These are phyloP conservation scores for Fistulifera pelliculosa DNA, from an alignment of 108 stramenopile genomes.

Conservation along the genomic window DNA sequence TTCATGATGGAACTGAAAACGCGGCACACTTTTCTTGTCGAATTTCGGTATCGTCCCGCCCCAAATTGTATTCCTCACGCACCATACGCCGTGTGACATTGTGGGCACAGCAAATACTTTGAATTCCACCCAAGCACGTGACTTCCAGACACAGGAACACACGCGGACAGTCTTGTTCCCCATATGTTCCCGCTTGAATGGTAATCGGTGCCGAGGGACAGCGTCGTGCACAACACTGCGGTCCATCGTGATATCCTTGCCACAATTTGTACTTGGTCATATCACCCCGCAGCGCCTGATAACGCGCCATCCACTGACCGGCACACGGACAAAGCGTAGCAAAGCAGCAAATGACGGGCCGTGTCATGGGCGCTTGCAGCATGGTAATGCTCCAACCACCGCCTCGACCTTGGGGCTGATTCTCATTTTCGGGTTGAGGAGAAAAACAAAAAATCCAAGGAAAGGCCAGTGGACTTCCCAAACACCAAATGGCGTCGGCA, in stretches of 20 bases:
- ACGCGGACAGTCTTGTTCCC: constrained; percentile 36
- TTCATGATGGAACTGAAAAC: constrained; percentile 25
- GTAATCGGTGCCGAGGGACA: constrained; percentile 47
- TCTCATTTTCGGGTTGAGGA: constrained; percentile 34
- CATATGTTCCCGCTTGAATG: constrained; percentile 50
- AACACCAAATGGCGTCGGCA: constrained; percentile 45
- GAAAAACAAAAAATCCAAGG: constrained; percentile 50
- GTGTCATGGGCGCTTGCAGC: constrained; percentile 25
- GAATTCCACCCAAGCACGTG: constrained; percentile 30
- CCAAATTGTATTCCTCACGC: constrained; percentile 36
- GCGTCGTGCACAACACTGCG: constrained; percentile 39
- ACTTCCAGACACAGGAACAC: constrained; percentile 46
- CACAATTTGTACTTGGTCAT: constrained; percentile 60
- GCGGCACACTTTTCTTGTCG: constrained; percentile 37
- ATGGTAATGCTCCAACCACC: constrained; percentile 48
- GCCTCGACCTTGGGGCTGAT: constrained; percentile 19
- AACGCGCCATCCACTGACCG: constrained; percentile 40
- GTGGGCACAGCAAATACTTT: constrained; percentile 50
- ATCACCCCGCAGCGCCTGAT: constrained; percentile 35
- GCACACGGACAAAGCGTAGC: constrained; percentile 29
- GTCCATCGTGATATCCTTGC: constrained; percentile 37
- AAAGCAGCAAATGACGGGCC: constrained; percentile 32
- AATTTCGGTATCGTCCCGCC: constrained; percentile 43
- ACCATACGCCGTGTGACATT: constrained; percentile 48
- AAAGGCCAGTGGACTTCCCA: constrained; percentile 56